Base-by-base conservation (phyloP, 208 protist genomes). In the Strigomonas galati region DNA sequence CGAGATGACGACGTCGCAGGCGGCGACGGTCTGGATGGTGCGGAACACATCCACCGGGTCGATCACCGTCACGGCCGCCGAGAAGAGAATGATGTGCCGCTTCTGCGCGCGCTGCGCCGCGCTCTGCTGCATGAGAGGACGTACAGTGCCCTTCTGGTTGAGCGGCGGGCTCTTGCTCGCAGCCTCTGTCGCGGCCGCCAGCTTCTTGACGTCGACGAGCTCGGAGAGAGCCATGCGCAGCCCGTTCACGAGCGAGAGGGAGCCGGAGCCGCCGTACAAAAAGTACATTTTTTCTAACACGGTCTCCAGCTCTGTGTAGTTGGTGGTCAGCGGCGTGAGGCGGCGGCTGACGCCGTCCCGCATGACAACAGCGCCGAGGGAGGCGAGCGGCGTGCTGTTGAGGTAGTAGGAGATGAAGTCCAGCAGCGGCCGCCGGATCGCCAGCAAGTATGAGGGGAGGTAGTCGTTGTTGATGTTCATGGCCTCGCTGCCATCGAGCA, bases 381-480 rank as follows among this genome's bases (percentile, higher is more conserved):
- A 82, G 2, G 85, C 85, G 48, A 94, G 76, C 27, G 89, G 85
- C 14, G 87, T 87, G 27, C 59, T 71, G 62, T 89, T 78, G 24
- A 94, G 79, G 60, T 91, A 91, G 43, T 63, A 43, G 43, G 76
- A 60, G 24, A 91, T 78, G 35, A 86, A 85, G 15, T 63, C 66
- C 24, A 83, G 71, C 37, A 94, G 49, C 17, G 85, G 85, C 6
- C 69, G 79, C 7, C 85, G 81, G 51, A 92, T 69, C 6, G 89
- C 89, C 30, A 94, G 73, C 27, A 92, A 72, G 60, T 89, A 88
- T 56, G 81, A 87, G 32, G 89, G 89, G n/a, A 92, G 76, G 62
- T 94, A 94, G 69, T 94, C 89, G 28, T 78, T 67, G 51, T 78
- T 78, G 67, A 69, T 81, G 64, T 95, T 93, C 78, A 95, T 91